These are phyloP conservation scores for Fusarium citri DNA, from an alignment of 2,329 filamentous ascomycete species.

Conservation along the genomic window DNA sequence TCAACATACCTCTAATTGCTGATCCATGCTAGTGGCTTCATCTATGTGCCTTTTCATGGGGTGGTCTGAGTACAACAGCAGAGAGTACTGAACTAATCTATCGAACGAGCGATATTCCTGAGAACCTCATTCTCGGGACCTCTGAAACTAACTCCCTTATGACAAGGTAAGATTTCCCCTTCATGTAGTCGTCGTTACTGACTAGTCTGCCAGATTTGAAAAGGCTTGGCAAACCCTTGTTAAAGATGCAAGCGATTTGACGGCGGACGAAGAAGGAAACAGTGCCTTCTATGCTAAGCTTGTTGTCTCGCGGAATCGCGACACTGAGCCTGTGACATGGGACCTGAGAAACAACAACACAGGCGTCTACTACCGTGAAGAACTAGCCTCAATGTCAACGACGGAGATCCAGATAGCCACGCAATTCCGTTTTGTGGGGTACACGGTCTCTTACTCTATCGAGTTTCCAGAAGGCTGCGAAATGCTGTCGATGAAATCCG, in stretches of 20 bases:
- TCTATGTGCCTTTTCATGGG: neutral
- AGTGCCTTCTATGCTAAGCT: too few relatives aligned
- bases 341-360: too few relatives aligned
- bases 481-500: accelerated
- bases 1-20: too few relatives aligned
- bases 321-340: accelerated
- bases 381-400: too few relatives aligned
- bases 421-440: neutral
- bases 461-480: neutral
- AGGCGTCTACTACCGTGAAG: too few relatives aligned
- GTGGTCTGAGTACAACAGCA: accelerated
- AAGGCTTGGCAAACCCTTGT: too few relatives aligned
- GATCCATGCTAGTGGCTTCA: neutral
- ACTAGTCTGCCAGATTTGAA: too few relatives aligned
- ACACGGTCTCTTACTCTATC: neutral
- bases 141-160: neutral
- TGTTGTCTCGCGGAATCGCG: too few relatives aligned
- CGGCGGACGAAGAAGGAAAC: too few relatives aligned
- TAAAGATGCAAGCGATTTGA: too few relatives aligned
- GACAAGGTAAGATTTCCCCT: too few relatives aligned
- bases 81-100: neutral
- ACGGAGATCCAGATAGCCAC: accelerated
- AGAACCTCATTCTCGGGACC: neutral
- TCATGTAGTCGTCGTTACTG: too few relatives aligned
- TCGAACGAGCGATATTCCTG: neutral